Conservation (phyloP, 2,329 filamentous ascomycete species). For the Colletotrichum eleusines region DNA sequence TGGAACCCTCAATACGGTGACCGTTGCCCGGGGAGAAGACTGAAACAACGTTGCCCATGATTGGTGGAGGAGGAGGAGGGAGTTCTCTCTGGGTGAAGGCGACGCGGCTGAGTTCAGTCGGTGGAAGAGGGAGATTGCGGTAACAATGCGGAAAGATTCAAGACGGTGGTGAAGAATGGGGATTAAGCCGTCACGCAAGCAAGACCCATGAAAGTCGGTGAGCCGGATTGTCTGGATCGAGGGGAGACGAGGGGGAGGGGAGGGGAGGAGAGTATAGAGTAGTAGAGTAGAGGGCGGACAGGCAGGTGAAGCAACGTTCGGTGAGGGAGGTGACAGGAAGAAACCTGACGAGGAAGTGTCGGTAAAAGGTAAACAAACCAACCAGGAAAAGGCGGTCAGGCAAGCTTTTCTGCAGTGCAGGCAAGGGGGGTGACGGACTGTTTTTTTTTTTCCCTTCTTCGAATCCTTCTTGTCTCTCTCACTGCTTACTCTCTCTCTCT, state of each 20-base stretch:
- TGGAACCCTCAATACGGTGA: constrained; percentile 50
- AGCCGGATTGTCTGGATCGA: constrained; percentile 14
- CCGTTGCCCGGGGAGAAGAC: constrained; percentile 52
- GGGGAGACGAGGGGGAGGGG: no score
- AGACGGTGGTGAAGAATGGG: constrained; percentile 18
- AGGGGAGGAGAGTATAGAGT: neutral
- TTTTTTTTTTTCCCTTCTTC: constrained; percentile 10
- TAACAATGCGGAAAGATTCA: constrained; percentile 1
- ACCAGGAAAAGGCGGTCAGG: constrained; percentile 35
- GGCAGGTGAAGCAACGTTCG: neutral
- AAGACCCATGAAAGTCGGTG: constrained; percentile 38
- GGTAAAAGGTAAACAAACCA: constrained; percentile 24
- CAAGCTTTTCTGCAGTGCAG: constrained; percentile 23
- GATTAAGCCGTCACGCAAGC: constrained; percentile 23
- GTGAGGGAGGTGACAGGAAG: constrained; percentile 3
- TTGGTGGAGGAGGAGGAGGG: constrained; percentile 11
- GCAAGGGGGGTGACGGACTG: constrained; percentile 19
- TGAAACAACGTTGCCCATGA: constrained; percentile 57
- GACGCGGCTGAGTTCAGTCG: constrained; percentile 16
- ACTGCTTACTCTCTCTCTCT: no score
- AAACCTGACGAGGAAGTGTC: constrained; percentile 2
- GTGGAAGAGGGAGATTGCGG: neutral
- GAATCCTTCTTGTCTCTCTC: neutral
- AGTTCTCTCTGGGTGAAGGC: constrained; percentile 1
- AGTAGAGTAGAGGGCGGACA: neutral